Percentiles rank a stretch among this genome's conserved stretches.
Conservation (phyloP, 148 eudicot species). For the Simmondsia chinensis region DNA sequence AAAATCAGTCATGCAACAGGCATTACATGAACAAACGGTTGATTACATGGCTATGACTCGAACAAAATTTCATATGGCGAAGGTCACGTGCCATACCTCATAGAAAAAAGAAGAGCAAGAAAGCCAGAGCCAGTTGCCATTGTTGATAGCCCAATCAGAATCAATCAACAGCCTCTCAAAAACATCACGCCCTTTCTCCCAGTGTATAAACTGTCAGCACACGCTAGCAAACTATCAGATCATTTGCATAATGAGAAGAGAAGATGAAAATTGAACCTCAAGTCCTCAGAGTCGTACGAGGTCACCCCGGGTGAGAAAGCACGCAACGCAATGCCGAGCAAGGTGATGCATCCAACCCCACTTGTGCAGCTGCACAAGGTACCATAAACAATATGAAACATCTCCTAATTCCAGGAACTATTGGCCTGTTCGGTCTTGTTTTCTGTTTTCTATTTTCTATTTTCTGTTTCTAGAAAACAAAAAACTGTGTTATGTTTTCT, state of each 20-base stretch:
- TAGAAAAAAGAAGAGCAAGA: slow-evolving; percentile 92
- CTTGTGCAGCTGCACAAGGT: slow-evolving; percentile 46
- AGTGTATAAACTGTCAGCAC: slow-evolving; percentile 63
- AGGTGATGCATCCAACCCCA: slow-evolving; percentile 99
- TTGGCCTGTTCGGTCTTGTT: no score
- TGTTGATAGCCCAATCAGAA: slow-evolving; percentile 87
- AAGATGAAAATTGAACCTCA: not conserved
- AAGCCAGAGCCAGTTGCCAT: slow-evolving; percentile 95
- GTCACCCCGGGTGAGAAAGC: slow-evolving; percentile 93
- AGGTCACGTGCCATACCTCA: slow-evolving; percentile 36
- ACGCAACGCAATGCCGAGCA: slow-evolving; percentile 90
- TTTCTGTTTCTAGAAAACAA: no score
- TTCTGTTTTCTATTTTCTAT: no score
- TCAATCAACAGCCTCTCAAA: slow-evolving; percentile 90
- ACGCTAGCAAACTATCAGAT: no score
- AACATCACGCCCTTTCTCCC: slow-evolving; percentile 96
- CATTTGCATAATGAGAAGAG: slow-evolving; percentile 5
- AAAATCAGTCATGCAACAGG: no score
- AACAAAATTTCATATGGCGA: not conserved
- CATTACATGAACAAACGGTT: no score
- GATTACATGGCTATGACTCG: no score
- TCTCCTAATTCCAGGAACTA: no score
- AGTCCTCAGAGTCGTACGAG: slow-evolving; percentile 51
- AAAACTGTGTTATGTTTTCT: no score
- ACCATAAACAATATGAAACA: not conserved